Conservation (phyloP, 2,329 filamentous ascomycete species). For the Aspergillus sp. region DNA sequence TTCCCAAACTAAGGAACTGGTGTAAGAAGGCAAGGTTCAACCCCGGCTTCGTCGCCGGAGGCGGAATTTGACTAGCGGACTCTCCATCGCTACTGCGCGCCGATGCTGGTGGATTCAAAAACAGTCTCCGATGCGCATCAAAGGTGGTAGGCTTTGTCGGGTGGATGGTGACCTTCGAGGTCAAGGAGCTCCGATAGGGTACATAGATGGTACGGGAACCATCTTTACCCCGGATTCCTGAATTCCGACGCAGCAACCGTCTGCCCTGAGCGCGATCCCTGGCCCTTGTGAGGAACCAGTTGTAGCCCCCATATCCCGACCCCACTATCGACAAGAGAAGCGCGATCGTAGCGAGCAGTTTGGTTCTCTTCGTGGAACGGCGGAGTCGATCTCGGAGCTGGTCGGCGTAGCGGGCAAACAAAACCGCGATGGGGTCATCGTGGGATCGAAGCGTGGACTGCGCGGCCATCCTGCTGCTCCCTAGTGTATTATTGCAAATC, state of each 20-base stretch:
- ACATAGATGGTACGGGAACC: slow-evolving; percentile 92
- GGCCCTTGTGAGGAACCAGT: slow-evolving; percentile 64
- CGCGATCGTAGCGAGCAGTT: slow-evolving; percentile 66
- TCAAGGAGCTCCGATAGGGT: slow-evolving; percentile 66
- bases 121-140: slow-evolving; percentile 87
- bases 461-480: slow-evolving; percentile 57
- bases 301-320: slow-evolving; percentile 67
- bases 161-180: slow-evolving; percentile 83
- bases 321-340: slow-evolving; percentile 72
- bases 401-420: slow-evolving; percentile 46
- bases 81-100: slow-evolving; percentile 65
- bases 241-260: slow-evolving; percentile 80
- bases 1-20: slow-evolving; percentile 90
- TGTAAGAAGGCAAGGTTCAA: slow-evolving; percentile 93
- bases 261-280: slow-evolving; percentile 75
- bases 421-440: slow-evolving; percentile 58
- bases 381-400: slow-evolving; percentile 46
- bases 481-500: background rate
- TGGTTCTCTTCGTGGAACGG: slow-evolving; percentile 60
- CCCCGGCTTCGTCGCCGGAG: slow-evolving; percentile 83
- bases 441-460: slow-evolving; percentile 72
- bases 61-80: slow-evolving; percentile 57
- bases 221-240: slow-evolving; percentile 86
- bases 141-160: slow-evolving; percentile 90
- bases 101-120: slow-evolving; percentile 80